Base-by-base conservation (phyloP, 805 yeast genomes). In the Lachancea waltii region DNA sequence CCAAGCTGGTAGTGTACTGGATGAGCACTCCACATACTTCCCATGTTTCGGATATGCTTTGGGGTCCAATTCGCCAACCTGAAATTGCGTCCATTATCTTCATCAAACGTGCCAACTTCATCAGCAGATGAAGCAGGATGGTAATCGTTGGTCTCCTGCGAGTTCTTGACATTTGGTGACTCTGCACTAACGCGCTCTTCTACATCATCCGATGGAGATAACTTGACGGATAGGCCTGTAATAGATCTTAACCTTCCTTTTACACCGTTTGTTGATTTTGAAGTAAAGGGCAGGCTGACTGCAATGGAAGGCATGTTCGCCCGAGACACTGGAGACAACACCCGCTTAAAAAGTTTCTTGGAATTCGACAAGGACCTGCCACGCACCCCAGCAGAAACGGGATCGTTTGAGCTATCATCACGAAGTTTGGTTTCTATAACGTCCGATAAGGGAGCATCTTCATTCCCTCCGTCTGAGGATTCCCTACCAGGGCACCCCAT, bases 1-100 rank as follows among this genome's bases (percentile, higher is more conserved):
- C 66, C 69, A 19, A 48, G 45, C 16, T 67, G 68, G 54, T 72
- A 86, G 58, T 86, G 95, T 21, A 67, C 67, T 0, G 85, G 79
- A 20, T 68, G 64, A 0, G 84, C 73, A 8, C 67, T 60, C 81
- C 84, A 79, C 75, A 73, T 69, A 14, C 50, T 53, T 0, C 61
- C 35, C 7, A 55, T 52, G 15, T 38, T 33, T 28, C 33, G 33
- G 4, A 38, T 33, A 9, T 37, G 37, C 13, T 32, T 24, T 16
- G 42, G 42, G 16, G 42, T 33, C 42, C 42, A 38, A 13, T 30
- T 33, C 5, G 34, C 38, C 25, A 38, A 18, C 13, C 27, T 31
- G 6, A 27, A 33, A n/a, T 8, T 19, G 19, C 28, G 29, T 8
- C 28, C 23, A 10, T 29, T 29, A 8, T 21, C 28, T 5, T 36